Evolutionary conservation across 306 rosid species (phyloP), one percentile per base, ranked within the genome.

Genomic region (Glycine latifolia): DNA sequence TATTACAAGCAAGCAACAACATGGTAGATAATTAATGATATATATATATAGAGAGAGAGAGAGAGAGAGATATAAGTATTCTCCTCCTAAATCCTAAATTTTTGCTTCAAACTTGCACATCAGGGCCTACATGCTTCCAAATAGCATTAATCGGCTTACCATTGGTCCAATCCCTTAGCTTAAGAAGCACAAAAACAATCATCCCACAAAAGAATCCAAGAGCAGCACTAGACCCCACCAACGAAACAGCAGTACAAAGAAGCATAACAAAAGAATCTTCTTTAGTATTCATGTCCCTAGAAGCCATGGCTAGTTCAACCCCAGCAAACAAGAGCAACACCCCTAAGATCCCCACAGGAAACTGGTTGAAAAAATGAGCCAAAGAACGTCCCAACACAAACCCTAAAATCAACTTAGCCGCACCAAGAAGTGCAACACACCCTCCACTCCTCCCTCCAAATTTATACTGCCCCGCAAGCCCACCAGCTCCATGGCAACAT

Each of bases 361-460:
- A 94, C 35, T 85, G 84, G 20, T 67, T 77, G 7, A 94, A 59
- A 50, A 94, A 79, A 74, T 86, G 86, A 3, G 82, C 92, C 17
- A 91, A 59, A 41, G 94, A 91, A 67, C 81, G 82, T 5, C 98
- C 98, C 31, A 93, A 58, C 1, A 87, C 87, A 79, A 91, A 86
- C 6, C 97, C 96, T 46, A 91, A 82, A 0, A 87, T 73, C 79
- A 87, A 71, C 55, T 94, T 94, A 0, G 86, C 89, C 2, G 81
- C 90, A 13, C 98, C 97, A 26, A 94, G 92, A 14, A 94, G 43
- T 0, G 93, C 97, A 75, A 94, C 97, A 68, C 98, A 91, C 17
- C 87, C 97, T 0, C 98, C 98, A 73, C 97, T 94, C 81, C 98
- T 85, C 0, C 97, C 97, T 20, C 97, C 98, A 41, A 94, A 94